phyloP scores from a whole-genome alignment of 2,329 filamentous ascomycete species.

The Zymoseptoria ardabiliae region DNA sequence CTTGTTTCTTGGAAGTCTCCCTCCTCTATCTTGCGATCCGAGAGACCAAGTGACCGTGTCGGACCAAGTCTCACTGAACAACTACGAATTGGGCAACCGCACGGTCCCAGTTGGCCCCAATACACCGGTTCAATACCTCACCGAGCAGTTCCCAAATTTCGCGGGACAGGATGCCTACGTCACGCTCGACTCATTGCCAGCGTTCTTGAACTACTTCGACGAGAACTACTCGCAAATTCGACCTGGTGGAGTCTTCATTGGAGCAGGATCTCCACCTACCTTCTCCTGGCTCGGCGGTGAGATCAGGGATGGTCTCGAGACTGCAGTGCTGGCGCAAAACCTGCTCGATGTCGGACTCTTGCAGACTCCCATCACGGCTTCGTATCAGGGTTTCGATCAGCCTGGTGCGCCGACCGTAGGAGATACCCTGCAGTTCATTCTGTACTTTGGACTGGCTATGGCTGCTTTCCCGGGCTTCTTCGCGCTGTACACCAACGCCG shows the following conservation, averaged over 20 bases:
- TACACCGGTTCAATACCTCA: conserved; percentile 28
- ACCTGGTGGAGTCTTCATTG: conserved; percentile 66
- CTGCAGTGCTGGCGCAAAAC: conserved; percentile 75
- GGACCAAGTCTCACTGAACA: conserved; percentile 17
- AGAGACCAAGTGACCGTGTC: conserved; percentile 23
- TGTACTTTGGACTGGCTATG: conserved; percentile 76
- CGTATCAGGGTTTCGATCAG: conserved; percentile 67
- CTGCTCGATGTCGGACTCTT: conserved; percentile 72
- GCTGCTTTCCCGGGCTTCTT: conserved; percentile 79
- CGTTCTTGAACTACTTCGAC: conserved; percentile 61
- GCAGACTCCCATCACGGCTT: conserved; percentile 61
- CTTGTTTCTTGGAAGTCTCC: conserved; percentile 59
- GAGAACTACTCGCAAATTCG: conserved; percentile 59
- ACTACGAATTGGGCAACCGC: conserved; percentile 11
- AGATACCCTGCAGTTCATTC: conserved; percentile 67
- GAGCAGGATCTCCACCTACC: conserved; percentile 54
- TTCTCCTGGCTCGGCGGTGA: conserved; percentile 59
- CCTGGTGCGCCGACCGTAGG: conserved; percentile 64
- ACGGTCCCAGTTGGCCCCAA: conserved; percentile 37
- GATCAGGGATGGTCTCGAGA: conserved; percentile 51
- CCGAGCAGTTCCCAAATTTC: conserved; percentile 21
- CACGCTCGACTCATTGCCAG: conserved; percentile 55
- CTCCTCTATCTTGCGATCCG: conserved; percentile 42
- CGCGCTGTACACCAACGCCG: conserved; percentile 78
- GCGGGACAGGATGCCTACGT: conserved; percentile 32